Conservation (phyloP, 805 yeast genomes). For the Candida namnaoensis region DNA sequence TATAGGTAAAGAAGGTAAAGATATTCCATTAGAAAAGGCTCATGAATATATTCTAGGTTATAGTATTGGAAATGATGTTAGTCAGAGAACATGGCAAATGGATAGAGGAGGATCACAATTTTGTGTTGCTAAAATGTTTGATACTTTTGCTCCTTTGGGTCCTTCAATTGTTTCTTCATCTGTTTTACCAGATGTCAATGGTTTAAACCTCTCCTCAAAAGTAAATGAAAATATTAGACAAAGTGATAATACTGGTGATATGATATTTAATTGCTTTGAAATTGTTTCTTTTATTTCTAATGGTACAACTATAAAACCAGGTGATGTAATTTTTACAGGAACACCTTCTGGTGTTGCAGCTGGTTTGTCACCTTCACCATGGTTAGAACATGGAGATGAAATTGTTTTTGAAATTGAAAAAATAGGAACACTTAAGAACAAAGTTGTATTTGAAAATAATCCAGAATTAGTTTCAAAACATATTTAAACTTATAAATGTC, state of each 20-base stretch:
- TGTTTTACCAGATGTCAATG: constrained; percentile 21
- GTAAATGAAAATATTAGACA: constrained; percentile 43
- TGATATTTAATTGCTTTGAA: constrained; percentile 35
- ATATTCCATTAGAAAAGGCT: constrained; percentile 34
- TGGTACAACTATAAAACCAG: constrained; percentile 44
- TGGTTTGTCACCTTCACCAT: constrained; percentile 32
- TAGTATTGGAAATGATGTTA: constrained; percentile 46
- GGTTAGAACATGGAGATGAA: constrained; percentile 35
- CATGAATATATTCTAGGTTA: constrained; percentile 41
- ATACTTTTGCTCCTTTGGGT: constrained; percentile 50
- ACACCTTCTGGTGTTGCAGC: constrained; percentile 49
- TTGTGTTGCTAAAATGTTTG: constrained; percentile 43
- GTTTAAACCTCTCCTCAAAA: constrained; percentile 26
- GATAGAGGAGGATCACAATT: constrained; percentile 46
- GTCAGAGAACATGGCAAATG: constrained; percentile 50
- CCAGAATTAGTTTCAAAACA: constrained; percentile 1
- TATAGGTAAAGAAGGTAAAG: constrained; percentile 39
- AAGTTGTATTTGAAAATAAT: constrained; percentile 22
- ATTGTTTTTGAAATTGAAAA: constrained; percentile 32
- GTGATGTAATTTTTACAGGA: constrained; percentile 47
- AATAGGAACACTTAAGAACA: constrained; percentile 33
- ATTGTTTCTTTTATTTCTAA: constrained; percentile 38
- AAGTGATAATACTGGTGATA: constrained; percentile 34
- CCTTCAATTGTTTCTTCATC: constrained; percentile 37
- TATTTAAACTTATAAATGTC: background rate